Conservation (phyloP, 495 filamentous ascomycete genomes). For the Podospora anserina region DNA sequence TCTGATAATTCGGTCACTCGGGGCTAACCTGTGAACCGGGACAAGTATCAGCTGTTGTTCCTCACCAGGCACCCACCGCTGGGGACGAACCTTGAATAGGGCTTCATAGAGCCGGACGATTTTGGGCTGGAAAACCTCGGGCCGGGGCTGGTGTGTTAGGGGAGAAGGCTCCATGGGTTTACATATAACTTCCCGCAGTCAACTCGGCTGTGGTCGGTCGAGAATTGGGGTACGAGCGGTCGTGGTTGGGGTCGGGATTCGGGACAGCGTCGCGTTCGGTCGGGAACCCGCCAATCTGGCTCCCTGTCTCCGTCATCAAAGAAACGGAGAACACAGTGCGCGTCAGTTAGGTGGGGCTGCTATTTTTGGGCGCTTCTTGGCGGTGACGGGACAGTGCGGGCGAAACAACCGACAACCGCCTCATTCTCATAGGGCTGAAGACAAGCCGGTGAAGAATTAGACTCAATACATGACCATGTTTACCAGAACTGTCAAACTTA, state of each 20-base stretch:
- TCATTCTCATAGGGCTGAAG: slow-evolving; percentile 7
- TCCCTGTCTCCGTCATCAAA: neutral
- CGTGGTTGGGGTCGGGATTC: neutral
- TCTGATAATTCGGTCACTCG: neutral
- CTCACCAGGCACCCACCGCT: neutral
- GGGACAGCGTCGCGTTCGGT: slow-evolving; percentile 1
- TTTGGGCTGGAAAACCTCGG: slow-evolving; percentile 88
- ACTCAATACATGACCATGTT: neutral
- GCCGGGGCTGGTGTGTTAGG: slow-evolving; percentile 87
- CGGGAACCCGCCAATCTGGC: neutral
- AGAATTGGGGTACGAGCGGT: neutral
- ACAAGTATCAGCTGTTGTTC: neutral
- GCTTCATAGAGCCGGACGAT: slow-evolving; percentile 84
- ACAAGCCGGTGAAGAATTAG: neutral
- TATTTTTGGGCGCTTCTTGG: neutral
- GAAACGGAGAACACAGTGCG: neutral
- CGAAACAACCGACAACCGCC: neutral
- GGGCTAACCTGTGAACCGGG: neutral
- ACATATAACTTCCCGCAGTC: neutral
- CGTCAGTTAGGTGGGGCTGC: too few relatives aligned
- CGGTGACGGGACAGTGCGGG: neutral
- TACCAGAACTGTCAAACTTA: neutral
- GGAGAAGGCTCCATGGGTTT: slow-evolving; percentile 81
- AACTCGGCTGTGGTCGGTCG: neutral
- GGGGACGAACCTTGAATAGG: slow-evolving; percentile 68